Evolutionary conservation across 495 filamentous ascomycete genomes (phyloP).

Genomic region (Astrothelium subdiscretum): DNA sequence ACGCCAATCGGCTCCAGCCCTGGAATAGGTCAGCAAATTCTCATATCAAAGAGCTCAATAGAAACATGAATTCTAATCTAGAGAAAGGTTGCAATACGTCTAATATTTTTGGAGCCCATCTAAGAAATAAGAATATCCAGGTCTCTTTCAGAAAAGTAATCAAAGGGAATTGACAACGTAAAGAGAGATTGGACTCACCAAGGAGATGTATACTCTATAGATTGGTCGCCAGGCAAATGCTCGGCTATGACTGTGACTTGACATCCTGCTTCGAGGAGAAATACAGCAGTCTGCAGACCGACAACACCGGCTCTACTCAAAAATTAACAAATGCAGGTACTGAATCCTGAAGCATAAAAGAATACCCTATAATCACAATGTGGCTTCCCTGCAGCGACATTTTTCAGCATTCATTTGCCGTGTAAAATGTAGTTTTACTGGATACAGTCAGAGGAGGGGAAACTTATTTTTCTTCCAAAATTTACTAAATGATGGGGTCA

Average conservation of each 20-base stretch:
- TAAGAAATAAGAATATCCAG: too few species aligned
- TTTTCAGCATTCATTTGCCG: not conserved
- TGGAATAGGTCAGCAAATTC: slow-evolving; percentile 1
- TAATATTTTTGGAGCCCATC: too few species aligned
- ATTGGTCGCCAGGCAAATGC: slow-evolving; percentile 29
- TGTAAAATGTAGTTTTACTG: not conserved
- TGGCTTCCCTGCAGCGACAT: not conserved
- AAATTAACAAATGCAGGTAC: slow-evolving; percentile 3
- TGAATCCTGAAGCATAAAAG: too few species aligned
- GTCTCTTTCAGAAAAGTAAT: not conserved
- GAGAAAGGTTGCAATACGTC: too few species aligned
- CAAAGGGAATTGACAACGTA: not conserved
- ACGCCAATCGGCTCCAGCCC: slow-evolving; percentile 34
- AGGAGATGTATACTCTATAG: slow-evolving; percentile 30
- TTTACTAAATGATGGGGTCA: too few species aligned
- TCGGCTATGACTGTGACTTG: slow-evolving; percentile 34
- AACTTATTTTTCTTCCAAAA: too few species aligned
- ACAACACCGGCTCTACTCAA: slow-evolving; percentile 33
- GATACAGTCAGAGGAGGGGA: not conserved
- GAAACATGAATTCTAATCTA: not conserved
- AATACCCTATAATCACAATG: not conserved
- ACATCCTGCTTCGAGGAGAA: slow-evolving; percentile 31
- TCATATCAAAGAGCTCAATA: not conserved
- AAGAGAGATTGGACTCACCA: slow-evolving; percentile 17
- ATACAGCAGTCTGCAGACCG: slow-evolving; percentile 36